phyloP scores from a whole-genome alignment of 2,329 filamentous ascomycete species.

The Colletotrichum nymphaeae region DNA sequence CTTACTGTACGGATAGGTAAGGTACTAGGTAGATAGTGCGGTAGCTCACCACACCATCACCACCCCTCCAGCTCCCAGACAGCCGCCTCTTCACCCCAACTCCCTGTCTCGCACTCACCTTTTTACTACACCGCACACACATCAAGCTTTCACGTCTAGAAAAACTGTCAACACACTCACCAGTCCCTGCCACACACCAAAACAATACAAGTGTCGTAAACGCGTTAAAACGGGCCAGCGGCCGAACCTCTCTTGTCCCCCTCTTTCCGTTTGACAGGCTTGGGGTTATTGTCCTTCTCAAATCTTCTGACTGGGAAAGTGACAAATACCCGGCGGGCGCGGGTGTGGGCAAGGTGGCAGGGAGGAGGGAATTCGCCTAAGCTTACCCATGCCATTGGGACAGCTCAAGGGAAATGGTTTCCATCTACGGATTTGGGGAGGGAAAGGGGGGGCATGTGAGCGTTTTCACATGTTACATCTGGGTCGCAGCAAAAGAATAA shows the following conservation, averaged over 20 bases:
- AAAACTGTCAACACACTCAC: constrained; percentile 7
- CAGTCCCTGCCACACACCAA: neutral
- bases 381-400: constrained; percentile 21
- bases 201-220: constrained; percentile 14
- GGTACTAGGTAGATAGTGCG: neutral
- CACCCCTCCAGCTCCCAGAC: neutral
- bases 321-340: neutral
- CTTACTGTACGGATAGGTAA: no score
- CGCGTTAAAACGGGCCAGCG: constrained; percentile 8
- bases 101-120: neutral
- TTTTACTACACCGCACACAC: neutral
- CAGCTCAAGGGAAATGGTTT: neutral
- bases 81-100: neutral
- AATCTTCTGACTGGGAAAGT: neutral
- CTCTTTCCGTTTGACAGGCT: neutral
- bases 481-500: neutral
- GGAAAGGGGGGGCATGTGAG: neutral
- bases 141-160: constrained; percentile 12
- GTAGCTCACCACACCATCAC: neutral
- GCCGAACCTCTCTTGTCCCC: neutral
- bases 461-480: neutral
- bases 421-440: neutral
- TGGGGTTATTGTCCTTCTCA: neutral
- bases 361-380: neutral
- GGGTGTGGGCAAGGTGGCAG: no score